Percentiles rank a stretch among this genome's conserved stretches.
phyloP scores from a whole-genome alignment of 2,329 filamentous ascomycete genomes.

The Pyrenophora tritici-repentis region DNA sequence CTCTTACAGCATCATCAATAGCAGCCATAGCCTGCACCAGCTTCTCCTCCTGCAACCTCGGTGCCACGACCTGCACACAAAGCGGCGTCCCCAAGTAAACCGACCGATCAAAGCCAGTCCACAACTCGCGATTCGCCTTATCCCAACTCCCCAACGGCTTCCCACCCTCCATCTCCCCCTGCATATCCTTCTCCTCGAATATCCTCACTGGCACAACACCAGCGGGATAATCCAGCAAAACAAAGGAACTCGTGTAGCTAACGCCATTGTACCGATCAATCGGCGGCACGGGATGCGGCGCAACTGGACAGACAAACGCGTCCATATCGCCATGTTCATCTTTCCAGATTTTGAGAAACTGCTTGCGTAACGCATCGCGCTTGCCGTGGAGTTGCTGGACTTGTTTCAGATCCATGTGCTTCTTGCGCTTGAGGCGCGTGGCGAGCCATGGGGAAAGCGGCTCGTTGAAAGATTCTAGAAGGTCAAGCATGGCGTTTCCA shows the following conservation, averaged over 20 bases:
- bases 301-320: conserved; percentile 66
- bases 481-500: conserved; percentile 59
- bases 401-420: conserved; percentile 54
- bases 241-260: conserved; percentile 66
- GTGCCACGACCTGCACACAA: conserved; percentile 62
- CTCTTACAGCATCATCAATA: conserved; percentile 54
- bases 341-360: conserved; percentile 63
- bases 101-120: conserved; percentile 58
- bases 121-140: conserved; percentile 62
- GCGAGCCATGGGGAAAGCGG: conserved; percentile 65
- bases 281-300: conserved; percentile 66
- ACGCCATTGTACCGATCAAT: conserved; percentile 67
- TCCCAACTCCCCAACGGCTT: conserved; percentile 62
- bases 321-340: conserved; percentile 56
- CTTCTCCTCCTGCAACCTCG: conserved; percentile 59
- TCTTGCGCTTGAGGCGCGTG: conserved; percentile 56
- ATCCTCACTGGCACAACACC: conserved; percentile 61
- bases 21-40: conserved; percentile 60
- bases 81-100: conserved; percentile 61
- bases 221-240: conserved; percentile 66
- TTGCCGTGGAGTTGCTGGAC: conserved; percentile 60
- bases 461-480: conserved; percentile 61
- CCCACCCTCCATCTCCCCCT: conserved; percentile 50
- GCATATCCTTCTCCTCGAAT: conserved; percentile 57
- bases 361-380: conserved; percentile 58